phyloP scores from a whole-genome alignment of 768 basidiomycete genomes.

The Boletus vermiculosoides region DNA sequence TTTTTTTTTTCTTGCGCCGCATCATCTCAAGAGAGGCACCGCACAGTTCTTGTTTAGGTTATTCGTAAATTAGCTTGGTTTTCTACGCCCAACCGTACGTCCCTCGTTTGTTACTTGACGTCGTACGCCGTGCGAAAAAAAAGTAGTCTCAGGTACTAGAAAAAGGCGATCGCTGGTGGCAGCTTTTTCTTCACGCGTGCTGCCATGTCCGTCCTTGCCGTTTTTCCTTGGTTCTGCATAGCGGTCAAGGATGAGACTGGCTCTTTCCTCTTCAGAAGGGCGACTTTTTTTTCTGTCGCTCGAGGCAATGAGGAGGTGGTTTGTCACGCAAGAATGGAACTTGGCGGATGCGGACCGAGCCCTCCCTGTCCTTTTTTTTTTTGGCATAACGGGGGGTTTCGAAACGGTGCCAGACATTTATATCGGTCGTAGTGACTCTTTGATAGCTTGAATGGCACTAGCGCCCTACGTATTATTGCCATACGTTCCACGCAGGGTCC shows the following conservation, averaged over 20 bases:
- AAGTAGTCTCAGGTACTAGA: not conserved
- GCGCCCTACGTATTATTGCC: not conserved
- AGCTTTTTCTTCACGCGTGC: slow-evolving; percentile 11
- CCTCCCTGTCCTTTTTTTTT: not conserved
- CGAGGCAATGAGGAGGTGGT: slow-evolving; percentile 32
- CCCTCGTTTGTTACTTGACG: not conserved
- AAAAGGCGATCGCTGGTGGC: not conserved
- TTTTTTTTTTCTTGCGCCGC: not conserved
- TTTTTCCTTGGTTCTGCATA: slow-evolving; percentile 9
- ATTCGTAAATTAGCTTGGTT: slow-evolving; percentile 25
- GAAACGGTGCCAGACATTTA: slow-evolving; percentile 21
- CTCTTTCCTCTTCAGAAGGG: slow-evolving; percentile 31
- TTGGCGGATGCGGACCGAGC: slow-evolving; percentile 6
- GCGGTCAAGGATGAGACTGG: slow-evolving; percentile 13
- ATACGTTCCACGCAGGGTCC: not conserved
- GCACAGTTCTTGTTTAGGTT: slow-evolving; percentile 20
- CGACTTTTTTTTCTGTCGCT: slow-evolving; percentile 1
- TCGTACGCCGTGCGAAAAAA: slow-evolving; percentile 19
- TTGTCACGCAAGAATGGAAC: slow-evolving; percentile 25
- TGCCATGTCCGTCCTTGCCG: slow-evolving; percentile 14
- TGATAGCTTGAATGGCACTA: not conserved
- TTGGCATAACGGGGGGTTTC: not conserved
- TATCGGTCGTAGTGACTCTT: not conserved
- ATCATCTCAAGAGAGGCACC: not conserved
- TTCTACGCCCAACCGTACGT: not conserved